Percentiles rank a stretch among this genome's conserved stretches.
Evolutionary conservation across 306 rosid species (phyloP).

Genomic region (Cicer arietinum): DNA sequence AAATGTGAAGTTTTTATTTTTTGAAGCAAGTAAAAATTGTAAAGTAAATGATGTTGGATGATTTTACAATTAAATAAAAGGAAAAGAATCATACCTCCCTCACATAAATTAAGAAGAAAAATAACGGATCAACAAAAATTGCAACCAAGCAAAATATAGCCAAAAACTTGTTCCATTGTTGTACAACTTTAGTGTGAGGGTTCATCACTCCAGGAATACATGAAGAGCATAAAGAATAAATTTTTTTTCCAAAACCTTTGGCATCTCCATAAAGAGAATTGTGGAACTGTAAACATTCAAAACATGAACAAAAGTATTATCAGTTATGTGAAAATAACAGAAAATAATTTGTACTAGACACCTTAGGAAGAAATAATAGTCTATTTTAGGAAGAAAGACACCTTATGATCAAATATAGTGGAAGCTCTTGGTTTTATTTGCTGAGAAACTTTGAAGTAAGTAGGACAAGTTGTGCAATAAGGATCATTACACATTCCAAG

Average conservation of each 20-base stretch:
- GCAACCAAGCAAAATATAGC: conserved; percentile 72
- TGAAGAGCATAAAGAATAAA: conserved; percentile 55
- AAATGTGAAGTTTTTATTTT: not conserved
- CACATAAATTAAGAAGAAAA: conserved; percentile 70
- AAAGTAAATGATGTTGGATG: conserved; percentile 1
- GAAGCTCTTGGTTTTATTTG: conserved; percentile 52
- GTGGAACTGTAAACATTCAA: conserved; percentile 49
- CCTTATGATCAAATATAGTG: conserved; percentile 63
- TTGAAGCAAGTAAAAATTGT: not conserved
- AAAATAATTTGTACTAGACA: no score
- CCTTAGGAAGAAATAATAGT: conserved; percentile 1
- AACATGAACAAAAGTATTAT: not conserved
- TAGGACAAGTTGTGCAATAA: conserved; percentile 89
- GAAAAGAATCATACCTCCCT: conserved; percentile 48
- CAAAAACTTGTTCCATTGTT: conserved; percentile 75
- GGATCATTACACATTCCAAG: conserved; percentile 93
- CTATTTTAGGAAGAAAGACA: conserved; percentile 46
- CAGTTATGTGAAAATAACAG: no score
- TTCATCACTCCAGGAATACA: conserved; percentile 79
- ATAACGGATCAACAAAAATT: conserved; percentile 81
- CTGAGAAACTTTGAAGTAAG: conserved; percentile 59
- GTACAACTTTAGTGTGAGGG: conserved; percentile 78
- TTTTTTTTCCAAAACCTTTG: conserved; percentile 68
- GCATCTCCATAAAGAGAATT: conserved; percentile 79
- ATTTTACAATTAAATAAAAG: conserved; percentile 29